Conservation (phyloP, 345 rosid species). For the Eucalyptus grandis region DNA sequence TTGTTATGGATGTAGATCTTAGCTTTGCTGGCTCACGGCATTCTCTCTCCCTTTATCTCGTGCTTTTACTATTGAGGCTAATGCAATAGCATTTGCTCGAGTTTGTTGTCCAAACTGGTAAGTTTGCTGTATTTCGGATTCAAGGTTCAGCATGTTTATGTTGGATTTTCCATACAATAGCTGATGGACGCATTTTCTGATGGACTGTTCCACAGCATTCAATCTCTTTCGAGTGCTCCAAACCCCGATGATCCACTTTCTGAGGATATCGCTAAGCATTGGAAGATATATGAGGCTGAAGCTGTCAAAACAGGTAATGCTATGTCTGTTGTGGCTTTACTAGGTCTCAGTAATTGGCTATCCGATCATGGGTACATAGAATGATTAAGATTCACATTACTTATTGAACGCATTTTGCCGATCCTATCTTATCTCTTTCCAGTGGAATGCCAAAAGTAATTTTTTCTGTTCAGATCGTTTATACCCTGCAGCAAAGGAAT, state of each 20-base stretch:
- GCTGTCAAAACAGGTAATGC: slow-evolving; percentile 51
- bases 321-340: slow-evolving; percentile 1
- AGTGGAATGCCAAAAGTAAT: neutral
- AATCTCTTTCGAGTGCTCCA: slow-evolving; percentile 44
- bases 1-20: neutral
- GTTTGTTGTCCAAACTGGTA: neutral
- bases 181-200: neutral
- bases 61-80: neutral
- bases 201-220: slow-evolving; percentile 9
- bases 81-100: neutral
- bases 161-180: neutral
- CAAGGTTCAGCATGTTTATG: neutral
- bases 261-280: slow-evolving; percentile 48
- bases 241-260: slow-evolving; percentile 48
- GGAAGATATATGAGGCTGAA: slow-evolving; percentile 42
- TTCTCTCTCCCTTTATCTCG: neutral
- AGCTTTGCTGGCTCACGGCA: neutral
- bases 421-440: neutral
- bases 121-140: neutral
- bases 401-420: neutral
- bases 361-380: neutral
- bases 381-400: neutral
- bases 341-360: neutral
- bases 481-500: slow-evolving; percentile 79
- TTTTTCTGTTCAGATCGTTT: neutral